Evolutionary conservation across 192 early-diverging fungal genomes (phyloP).

Genomic region (Phlyctochytrium arcticum): DNA sequence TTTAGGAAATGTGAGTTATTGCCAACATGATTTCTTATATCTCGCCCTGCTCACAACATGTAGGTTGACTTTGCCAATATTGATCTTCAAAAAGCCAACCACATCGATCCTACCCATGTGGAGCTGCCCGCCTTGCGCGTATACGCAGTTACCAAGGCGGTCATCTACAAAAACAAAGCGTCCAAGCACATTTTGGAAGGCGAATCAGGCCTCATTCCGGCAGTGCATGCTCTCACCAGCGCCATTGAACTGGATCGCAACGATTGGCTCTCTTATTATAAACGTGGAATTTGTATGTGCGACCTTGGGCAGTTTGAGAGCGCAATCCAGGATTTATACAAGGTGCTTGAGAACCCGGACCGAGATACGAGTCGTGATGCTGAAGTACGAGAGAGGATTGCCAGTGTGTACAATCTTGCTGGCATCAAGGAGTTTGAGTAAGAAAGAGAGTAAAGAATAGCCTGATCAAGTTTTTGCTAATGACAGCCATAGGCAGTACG

Average conservation of each 20-base stretch:
- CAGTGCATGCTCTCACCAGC: slow-evolving; percentile 42
- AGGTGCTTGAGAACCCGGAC: slow-evolving; percentile 22
- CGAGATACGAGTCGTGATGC: slow-evolving; percentile 25
- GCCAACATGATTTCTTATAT: background rate
- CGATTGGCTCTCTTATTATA: slow-evolving; percentile 41
- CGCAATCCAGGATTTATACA: slow-evolving; percentile 38
- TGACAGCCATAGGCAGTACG: background rate
- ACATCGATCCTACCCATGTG: slow-evolving; percentile 33
- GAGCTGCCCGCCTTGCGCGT: slow-evolving; percentile 34
- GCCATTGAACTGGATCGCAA: slow-evolving; percentile 45
- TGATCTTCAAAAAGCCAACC: slow-evolving; percentile 27
- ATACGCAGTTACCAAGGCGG: slow-evolving; percentile 32
- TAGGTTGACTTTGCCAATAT: slow-evolving; percentile 16
- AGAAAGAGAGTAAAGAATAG: too few relatives aligned
- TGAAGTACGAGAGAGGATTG: slow-evolving; percentile 36
- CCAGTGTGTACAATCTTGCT: slow-evolving; percentile 40
- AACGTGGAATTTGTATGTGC: slow-evolving; percentile 40
- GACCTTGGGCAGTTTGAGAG: slow-evolving; percentile 42
- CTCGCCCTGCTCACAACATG: background rate
- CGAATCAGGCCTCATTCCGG: slow-evolving; percentile 15
- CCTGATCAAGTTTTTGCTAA: too few relatives aligned
- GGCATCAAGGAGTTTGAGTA: slow-evolving; percentile 34
- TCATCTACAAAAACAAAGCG: slow-evolving; percentile 46
- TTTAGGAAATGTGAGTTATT: slow-evolving; percentile 16
- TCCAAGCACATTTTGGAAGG: slow-evolving; percentile 40